Base-by-base conservation (phyloP, 352 stramenopile genomes). In the Globisporangium megalacanthum region DNA sequence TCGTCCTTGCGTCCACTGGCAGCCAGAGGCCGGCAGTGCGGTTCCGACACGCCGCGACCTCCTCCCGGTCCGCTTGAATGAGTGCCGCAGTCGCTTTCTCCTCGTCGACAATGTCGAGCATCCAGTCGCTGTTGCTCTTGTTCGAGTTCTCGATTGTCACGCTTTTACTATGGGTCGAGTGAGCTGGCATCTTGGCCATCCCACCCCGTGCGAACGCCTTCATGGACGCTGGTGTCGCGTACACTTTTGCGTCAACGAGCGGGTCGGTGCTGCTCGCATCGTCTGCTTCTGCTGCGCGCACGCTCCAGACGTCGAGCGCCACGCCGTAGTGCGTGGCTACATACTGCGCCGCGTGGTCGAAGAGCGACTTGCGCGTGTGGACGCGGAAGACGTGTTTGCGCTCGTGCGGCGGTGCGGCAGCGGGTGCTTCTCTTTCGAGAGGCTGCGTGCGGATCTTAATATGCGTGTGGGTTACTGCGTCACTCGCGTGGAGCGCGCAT, bases 21-120 rank as follows among this genome's bases (percentile, higher is more conserved):
- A 8, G 2, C 35, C 85, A 41, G 53, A 86, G 88, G 7, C 75
- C 76, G 19, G 79, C 63, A 3, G 76, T 88, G 9, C 58, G 55
- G 57, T 84, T 44, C 11, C 72, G 45, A 52, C 81, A 91, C 46
- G 63, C 66, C 5, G 48, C 55, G 3, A 88, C 75, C 36, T 80
- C 65, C 10, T 55, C 62, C 35, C 75, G 66, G 60, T 89, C 79
- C 15, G 74, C 64, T 1, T 63, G 58, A 20, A 79, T 60, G 22
- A 25, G 48, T 9, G 5, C 11, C 3, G 13, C 36, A n/a, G 49
- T 22, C 6, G 22, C 37, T 6, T 49, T n/a, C 7, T 61, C 56
- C 9, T 49, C 36, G 0, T 50, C 48, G 10, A 49, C 56, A 20
- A 51, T 47, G 13, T 61, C 25, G 11, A 50, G 33, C 19, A 41